Evolutionary conservation across 345 rosid genomes (phyloP).

Genomic region (Hypericum androsaemum): DNA sequence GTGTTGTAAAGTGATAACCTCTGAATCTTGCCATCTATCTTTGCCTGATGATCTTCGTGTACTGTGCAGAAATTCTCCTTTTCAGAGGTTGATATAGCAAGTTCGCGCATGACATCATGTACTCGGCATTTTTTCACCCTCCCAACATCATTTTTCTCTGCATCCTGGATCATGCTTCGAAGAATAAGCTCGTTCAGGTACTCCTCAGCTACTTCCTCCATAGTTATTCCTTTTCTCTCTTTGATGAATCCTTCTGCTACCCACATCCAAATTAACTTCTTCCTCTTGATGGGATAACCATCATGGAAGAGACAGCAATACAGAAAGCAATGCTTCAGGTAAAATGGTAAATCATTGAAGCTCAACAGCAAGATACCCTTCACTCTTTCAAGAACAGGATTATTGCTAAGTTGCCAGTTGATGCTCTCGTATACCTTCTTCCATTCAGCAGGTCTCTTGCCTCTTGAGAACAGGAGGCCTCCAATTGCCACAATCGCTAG

Average conservation of each 20-base stretch:
- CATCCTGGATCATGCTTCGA: conserved; percentile 25
- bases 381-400: conserved; percentile 17
- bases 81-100: conserved; percentile 17
- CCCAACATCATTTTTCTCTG: conserved; percentile 16
- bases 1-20: conserved; percentile 14
- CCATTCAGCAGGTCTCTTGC: conserved; percentile 15
- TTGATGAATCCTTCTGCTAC: conserved; percentile 23
- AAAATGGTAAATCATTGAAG: conserved; percentile 22
- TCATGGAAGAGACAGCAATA: conserved; percentile 17
- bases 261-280: conserved; percentile 17
- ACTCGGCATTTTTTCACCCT: conserved; percentile 19
- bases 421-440: conserved; percentile 15
- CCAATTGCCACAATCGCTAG: conserved; percentile 21
- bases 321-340: conserved; percentile 20
- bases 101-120: conserved; percentile 26
- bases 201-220: conserved; percentile 25
- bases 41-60: conserved; percentile 15
- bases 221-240: conserved; percentile 18
- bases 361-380: conserved; percentile 18
- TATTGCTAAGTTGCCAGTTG: conserved; percentile 22
- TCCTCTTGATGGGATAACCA: conserved; percentile 15
- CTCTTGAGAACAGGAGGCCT: conserved; percentile 19
- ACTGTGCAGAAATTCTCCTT: conserved; percentile 18
- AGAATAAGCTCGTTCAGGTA: conserved; percentile 18
- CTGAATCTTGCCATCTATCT: conserved; percentile 13